Base-by-base conservation (phyloP, 75 land plant species). In the Larix kaempferi region DNA sequence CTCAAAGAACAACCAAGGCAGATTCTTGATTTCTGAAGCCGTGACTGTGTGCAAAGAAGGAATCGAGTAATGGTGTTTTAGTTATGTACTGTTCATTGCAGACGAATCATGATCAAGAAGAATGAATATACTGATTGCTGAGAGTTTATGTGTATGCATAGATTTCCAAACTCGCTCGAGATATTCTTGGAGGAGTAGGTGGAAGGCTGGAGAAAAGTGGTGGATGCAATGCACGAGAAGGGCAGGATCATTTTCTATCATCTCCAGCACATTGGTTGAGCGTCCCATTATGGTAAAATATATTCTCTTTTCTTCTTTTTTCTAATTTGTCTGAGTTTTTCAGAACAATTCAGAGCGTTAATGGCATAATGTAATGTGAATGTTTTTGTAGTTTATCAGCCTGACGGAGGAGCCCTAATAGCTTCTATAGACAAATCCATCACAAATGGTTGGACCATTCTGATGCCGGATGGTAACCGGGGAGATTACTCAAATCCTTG, bases 241-340 rank as follows among this genome's bases (percentile, higher is more conserved):
- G 79, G 79, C 17, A 84, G 79, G 19, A 64, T 82, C 52, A 64
- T 83, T 60, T 84, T 84, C 39, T 60, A 29, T 41, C 85, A 84
- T 58, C 35, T 85, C 1, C 83, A 85, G 86, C 86, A 85, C 27
- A 71, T 84, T 29, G 85, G 86, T 17, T 52, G 85, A 16, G 62
- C 39, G 5, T 56, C 63, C 19, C 80, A 54, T 33, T 77, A 73
- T 55, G 82, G 82, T 81, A 23, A 21, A 62, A 23, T n/a, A n/a
- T n/a, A n/a, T n/a, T n/a, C n/a, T n/a, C n/a, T n/a, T 52, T 0
- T 22, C 52, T 55, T 22, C 64, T 54, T 0, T 58, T 74, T 72
- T 3, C 26, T 35, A 16, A 8, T 8, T 52, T 69, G 6, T 39
- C n/a, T 15, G 4, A 0, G 15, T 16, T 64, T 27, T 29, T 26